Percentiles rank a stretch among this genome's conserved stretches.
These are phyloP conservation scores for Piper longum DNA, from an alignment of 164 flowering plant species.

Conservation along the genomic window DNA sequence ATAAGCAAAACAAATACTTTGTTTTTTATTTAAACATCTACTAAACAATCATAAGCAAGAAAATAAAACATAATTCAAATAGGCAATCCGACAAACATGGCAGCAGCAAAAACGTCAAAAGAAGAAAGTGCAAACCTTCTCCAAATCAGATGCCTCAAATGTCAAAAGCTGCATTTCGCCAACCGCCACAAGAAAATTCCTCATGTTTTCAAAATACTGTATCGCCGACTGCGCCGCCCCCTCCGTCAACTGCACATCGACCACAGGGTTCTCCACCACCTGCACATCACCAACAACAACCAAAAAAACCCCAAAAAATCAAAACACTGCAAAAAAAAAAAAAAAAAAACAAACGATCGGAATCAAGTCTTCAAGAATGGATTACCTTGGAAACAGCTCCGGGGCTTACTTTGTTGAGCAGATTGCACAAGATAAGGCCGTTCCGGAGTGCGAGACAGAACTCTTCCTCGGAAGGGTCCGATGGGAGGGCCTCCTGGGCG, in stretches of 20 bases:
- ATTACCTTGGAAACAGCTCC: conserved; percentile 80
- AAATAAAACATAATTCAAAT: neutral
- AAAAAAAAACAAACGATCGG: too few species aligned
- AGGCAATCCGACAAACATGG: too few species aligned
- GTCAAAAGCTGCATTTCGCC: conserved; percentile 79
- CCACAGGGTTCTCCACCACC: conserved; percentile 86
- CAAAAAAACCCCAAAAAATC: neutral
- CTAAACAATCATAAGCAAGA: neutral
- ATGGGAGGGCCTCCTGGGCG: conserved; percentile 65
- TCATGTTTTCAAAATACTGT: conserved; percentile 95
- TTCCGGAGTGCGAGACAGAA: conserved; percentile 70
- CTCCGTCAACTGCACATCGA: conserved; percentile 61
- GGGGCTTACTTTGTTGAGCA: conserved; percentile 62
- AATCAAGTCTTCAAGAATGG: neutral
- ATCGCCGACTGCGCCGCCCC: conserved; percentile 91
- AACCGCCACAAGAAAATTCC: conserved; percentile 78
- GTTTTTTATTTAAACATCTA: too few species aligned
- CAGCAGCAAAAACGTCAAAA: too few species aligned
- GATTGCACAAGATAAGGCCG: conserved; percentile 76
- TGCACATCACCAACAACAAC: conserved; percentile 11
- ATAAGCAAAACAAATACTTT: too few species aligned
- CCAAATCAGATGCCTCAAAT: conserved; percentile 96
- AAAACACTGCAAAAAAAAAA: too few species aligned
- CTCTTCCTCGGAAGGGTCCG: conserved; percentile 86
- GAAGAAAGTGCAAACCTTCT: conserved; percentile 35